These are phyloP conservation scores for Pholiota microspora DNA, from an alignment of 768 basidiomycete genomes.

Conservation along the genomic window DNA sequence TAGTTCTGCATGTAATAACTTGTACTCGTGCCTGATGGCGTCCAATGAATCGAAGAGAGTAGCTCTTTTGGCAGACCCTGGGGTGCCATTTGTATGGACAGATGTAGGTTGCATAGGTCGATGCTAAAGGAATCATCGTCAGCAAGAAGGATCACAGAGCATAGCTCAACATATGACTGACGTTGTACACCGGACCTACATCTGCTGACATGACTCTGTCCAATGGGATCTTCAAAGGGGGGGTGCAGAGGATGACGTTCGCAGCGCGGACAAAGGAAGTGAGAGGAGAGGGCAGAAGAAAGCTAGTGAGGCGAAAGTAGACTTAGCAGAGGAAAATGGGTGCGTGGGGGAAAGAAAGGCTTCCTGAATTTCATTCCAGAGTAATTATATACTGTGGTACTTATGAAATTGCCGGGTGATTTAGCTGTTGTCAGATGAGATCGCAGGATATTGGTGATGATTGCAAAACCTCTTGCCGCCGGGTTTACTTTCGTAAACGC, in stretches of 20 bases:
- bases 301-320: constrained; percentile 6
- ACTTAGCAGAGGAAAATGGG: constrained; percentile 13
- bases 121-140: constrained; percentile 29
- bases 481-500: constrained; percentile 11
- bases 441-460: constrained; percentile 13
- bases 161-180: constrained; percentile 15
- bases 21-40: constrained; percentile 76
- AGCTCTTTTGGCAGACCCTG: constrained; percentile 35
- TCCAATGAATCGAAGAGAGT: constrained; percentile 63
- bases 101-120: constrained; percentile 45
- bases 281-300: constrained; percentile 8
- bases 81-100: constrained; percentile 35
- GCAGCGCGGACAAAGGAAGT: constrained; percentile 1
- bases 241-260: constrained; percentile 1
- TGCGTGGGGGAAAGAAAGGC: constrained; percentile 14
- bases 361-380: constrained; percentile 21
- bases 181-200: constrained; percentile 25
- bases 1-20: constrained; percentile 61
- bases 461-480: constrained; percentile 16
- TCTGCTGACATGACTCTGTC: constrained; percentile 20
- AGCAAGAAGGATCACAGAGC: background rate
- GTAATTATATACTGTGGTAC: constrained; percentile 24
- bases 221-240: background rate
- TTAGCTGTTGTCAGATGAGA: constrained; percentile 21
- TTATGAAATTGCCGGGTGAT: constrained; percentile 24